Conservation (phyloP, 192 early-diverging fungal genomes). For the Chytriomyces sp. region DNA sequence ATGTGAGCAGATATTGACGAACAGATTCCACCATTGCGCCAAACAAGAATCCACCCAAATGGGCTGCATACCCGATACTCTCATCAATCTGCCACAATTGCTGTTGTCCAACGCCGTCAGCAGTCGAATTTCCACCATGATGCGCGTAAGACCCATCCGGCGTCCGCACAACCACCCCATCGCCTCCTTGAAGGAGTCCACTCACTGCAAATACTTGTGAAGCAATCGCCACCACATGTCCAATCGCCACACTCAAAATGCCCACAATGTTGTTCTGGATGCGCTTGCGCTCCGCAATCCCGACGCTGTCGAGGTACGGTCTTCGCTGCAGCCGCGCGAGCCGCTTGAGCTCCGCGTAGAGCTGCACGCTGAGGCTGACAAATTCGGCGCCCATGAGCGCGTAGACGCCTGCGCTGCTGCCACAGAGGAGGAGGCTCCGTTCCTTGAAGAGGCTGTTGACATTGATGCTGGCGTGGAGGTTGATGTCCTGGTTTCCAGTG, state of each 20-base stretch:
- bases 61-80: constrained; percentile 30
- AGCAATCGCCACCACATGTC: constrained; percentile 20
- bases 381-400: constrained; percentile 37
- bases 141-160: constrained; percentile 1
- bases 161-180: neutral
- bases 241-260: constrained; percentile 20
- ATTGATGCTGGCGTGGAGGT: neutral
- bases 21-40: neutral
- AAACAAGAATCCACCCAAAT: constrained; percentile 31
- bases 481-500: neutral
- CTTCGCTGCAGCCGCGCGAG: constrained; percentile 10
- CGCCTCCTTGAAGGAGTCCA: neutral
- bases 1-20: neutral
- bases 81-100: constrained; percentile 8
- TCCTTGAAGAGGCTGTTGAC: neutral
- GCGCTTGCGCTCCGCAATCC: neutral
- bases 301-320: neutral
- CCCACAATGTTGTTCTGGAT: constrained; percentile 7
- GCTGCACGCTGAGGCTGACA: neutral
- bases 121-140: neutral
- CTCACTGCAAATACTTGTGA: constrained; percentile 24
- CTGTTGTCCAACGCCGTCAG: neutral
- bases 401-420: constrained; percentile 24
- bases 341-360: constrained; percentile 1
- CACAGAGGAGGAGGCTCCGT: constrained; percentile 2